A percentile compares a stretch with the other conserved stretches of the same genome.
Conservation (phyloP, 192 early-diverging fungal species). For the Coemansia sp. region DNA sequence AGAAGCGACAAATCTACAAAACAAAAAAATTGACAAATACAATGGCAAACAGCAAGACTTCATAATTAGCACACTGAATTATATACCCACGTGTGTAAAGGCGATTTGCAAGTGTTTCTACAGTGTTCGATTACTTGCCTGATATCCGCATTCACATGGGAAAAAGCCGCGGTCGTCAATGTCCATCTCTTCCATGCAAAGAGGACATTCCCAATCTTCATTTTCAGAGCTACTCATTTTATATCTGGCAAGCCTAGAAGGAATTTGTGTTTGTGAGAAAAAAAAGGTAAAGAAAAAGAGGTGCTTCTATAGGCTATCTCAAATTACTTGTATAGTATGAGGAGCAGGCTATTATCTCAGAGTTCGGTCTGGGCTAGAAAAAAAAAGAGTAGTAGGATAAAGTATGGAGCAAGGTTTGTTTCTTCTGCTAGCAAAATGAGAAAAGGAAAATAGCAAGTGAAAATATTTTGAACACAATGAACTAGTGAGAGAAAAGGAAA, state of each 20-base stretch:
- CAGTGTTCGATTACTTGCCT: conserved; percentile 60
- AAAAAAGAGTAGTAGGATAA: background rate
- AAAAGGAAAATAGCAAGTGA: no score
- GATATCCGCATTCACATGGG: conserved; percentile 97
- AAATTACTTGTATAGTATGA: background rate
- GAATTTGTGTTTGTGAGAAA: background rate
- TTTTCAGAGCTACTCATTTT: conserved; percentile 61
- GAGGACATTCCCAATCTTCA: conserved; percentile 95
- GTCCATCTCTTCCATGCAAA: conserved; percentile 99
- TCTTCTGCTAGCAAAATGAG: no score
- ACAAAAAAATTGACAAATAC: background rate
- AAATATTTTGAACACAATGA: background rate
- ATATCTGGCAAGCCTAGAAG: background rate
- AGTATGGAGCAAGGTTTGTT: background rate
- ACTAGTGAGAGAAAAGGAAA: background rate
- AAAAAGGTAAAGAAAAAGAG: background rate
- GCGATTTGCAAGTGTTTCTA: background rate
- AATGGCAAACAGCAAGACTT: background rate
- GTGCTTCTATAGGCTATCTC: background rate
- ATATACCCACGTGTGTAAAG: background rate
- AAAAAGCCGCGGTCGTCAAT: conserved; percentile 94
- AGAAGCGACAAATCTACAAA: conserved; percentile 94
- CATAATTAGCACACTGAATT: background rate
- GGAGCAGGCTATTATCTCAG: no score
- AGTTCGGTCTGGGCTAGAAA: background rate